Base-by-base conservation (phyloP, 176 grass and related monocot genomes). In the Puya raimondii region DNA sequence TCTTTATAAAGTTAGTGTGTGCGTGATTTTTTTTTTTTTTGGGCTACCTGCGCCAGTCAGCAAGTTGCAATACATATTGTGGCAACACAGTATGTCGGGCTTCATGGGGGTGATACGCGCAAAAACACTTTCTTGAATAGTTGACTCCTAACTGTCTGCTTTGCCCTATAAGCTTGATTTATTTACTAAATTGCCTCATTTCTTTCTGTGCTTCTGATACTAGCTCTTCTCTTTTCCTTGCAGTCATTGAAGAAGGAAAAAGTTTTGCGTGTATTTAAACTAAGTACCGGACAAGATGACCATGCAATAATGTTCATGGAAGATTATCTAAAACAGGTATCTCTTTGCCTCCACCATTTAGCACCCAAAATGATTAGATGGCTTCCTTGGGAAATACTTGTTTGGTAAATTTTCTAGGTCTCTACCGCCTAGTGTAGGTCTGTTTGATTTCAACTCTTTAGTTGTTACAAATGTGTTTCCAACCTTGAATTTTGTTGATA, bases 221-320 rank as follows among this genome's bases (percentile, higher is more conserved):
- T 14, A 12, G 51, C 10, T 0, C 54, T 42, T 58, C 49, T 66
- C 47, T 66, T 63, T 14, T 76, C 51, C 56, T 79, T 79, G 53
- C 69, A 96, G 91, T 78, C 70, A 20, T 48, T 90, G 72, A 96
- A 96, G 81, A 90, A 90, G 68, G 84, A 96, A 22, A 79, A 70
- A 65, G 51, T 84, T 23, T 63, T 95, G 14, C 87, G 87, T 12
- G 47, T 95, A 64, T 95, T 95, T 78, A 95, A 95, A 77, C 79
- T 95, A 48, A 95, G 61, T 68, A 90, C 87, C 64, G 91, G 91
- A 26, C 87, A 90, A 23, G 91, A 95, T 85, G 91, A 95, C 58
- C 78, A 95, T 85, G 91, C 91, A 33, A 90, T 96, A 69, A 96
- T 96, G 91, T 87, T 96, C 70, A 80, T 82, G 68, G 87, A 90